phyloP scores from a whole-genome alignment of 1,284 basidiomycete genomes.

The Trichosporon faecale region DNA sequence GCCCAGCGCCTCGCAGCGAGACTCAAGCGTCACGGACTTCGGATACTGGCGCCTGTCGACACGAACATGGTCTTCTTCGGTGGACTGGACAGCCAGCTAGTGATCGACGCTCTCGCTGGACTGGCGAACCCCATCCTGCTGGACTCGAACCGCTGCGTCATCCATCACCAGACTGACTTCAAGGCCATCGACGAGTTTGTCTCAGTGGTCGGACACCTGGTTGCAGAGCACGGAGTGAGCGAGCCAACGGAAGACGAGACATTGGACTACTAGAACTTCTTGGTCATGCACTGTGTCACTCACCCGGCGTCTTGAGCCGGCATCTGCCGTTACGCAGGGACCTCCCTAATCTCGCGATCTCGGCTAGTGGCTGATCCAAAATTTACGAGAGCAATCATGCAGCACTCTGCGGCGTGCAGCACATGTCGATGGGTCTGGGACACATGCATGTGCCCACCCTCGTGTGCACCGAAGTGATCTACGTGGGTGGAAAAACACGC shows the following conservation, averaged over 20 bases:
- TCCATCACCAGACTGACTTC: conserved; percentile 81
- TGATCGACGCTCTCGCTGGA: conserved; percentile 61
- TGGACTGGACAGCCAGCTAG: conserved; percentile 65
- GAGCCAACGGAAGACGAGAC: not conserved
- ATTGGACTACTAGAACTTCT: not conserved
- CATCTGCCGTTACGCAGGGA: not conserved
- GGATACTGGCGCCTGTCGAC: conserved; percentile 72
- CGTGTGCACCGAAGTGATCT: not conserved
- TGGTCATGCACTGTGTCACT: not conserved
- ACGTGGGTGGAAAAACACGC: not conserved
- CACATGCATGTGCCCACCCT: not conserved
- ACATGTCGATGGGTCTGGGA: not conserved
- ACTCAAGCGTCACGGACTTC: conserved; percentile 71
- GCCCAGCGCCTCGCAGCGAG: conserved; percentile 67
- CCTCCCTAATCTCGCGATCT: not conserved
- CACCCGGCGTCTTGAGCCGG: not conserved
- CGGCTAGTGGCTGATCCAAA: not conserved
- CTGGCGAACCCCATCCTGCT: conserved; percentile 68
- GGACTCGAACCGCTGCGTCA: conserved; percentile 61
- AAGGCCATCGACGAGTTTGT: conserved; percentile 59
- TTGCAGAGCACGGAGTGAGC: not conserved
- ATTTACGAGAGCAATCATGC: not conserved
- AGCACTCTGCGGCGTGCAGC: not conserved
- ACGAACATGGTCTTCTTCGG: conserved; percentile 68
- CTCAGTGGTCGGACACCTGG: not conserved